Percentiles rank a stretch among this genome's conserved stretches.
Evolutionary conservation across 2,329 filamentous ascomycete species (phyloP).

Genomic region (Aspergillus bombycis): DNA sequence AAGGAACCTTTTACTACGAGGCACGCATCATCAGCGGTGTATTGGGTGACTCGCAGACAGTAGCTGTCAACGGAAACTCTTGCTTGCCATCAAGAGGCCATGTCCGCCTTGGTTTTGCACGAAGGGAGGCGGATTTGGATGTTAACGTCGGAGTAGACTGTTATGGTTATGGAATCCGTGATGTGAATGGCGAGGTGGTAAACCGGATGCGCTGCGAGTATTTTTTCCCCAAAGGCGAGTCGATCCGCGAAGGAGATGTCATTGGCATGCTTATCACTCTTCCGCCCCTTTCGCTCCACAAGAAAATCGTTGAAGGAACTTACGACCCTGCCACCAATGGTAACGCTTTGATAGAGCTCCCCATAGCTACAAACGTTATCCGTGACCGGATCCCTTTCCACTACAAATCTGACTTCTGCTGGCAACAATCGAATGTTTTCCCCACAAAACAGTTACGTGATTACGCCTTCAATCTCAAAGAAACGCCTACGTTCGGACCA

Average conservation of each 20-base stretch:
- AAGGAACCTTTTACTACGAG: slow-evolving; percentile 93
- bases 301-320: slow-evolving; percentile 81
- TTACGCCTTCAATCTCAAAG: slow-evolving; percentile 50
- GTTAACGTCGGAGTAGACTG: slow-evolving; percentile 80
- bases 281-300: slow-evolving; percentile 80
- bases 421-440: slow-evolving; percentile 69
- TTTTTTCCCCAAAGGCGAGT: slow-evolving; percentile 77
- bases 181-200: slow-evolving; percentile 86
- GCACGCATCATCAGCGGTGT: slow-evolving; percentile 80
- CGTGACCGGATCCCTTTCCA: slow-evolving; percentile 93
- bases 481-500: slow-evolving; percentile 49
- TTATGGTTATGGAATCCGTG: slow-evolving; percentile 91
- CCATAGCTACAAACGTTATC: slow-evolving; percentile 77
- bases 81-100: slow-evolving; percentile 40
- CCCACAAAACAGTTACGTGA: slow-evolving; percentile 87
- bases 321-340: slow-evolving; percentile 84
- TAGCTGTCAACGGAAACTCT: slow-evolving; percentile 25
- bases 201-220: slow-evolving; percentile 93
- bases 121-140: slow-evolving; percentile 50
- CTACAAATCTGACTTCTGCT: slow-evolving; percentile 91
- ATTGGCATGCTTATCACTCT: slow-evolving; percentile 92
- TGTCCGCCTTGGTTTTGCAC: slow-evolving; percentile 53
- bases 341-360: slow-evolving; percentile 43
- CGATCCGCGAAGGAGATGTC: slow-evolving; percentile 86
- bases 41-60: slow-evolving; percentile 29